Base-by-base conservation (phyloP, 805 yeast genomes). In the Cyberlindnera mrakii region DNA sequence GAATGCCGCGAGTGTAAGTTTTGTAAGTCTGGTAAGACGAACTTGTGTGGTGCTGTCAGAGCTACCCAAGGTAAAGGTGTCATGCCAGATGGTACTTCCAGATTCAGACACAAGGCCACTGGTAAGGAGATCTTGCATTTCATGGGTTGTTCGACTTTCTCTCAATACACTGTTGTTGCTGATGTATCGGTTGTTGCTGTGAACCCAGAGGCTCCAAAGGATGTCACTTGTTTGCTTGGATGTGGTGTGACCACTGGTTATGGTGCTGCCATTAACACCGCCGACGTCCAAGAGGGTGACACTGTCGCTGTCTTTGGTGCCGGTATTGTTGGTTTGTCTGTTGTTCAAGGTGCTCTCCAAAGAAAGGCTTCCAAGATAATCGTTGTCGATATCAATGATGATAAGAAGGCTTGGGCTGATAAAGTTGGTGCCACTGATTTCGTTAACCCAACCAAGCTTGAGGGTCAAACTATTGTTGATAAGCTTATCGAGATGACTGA, bases 171-270 rank as follows among this genome's bases (percentile, higher is more conserved):
- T 13, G 99, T 93, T 44, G 96, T 93, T 35, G 96, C 98, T 35
- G 98, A 93, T 64, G 93, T 93, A 46, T 89, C 97, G 11, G 87
- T 93, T 37, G 99, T 90, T 45, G 93, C 96, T 15, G 87, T 93
- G 52, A 80, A 88, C 64, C 82, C 83, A 46, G 67, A 77, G 52
- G 97, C 96, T 46, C 85, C 87, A 48, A 74, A 81, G 63, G 96
- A 87, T 60, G 79, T 83, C 61, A 85, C 90, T 33, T 89, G 98
- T 72, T 70, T 95, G 65, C 77, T 95, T 57, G 99, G 99, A 40
- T 93, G 99, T 67, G 99, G 99, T 73, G 86, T 93, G 59, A 93
- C 99, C 42, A 93, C 99, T 41, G 99, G 99, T 51, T 86, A 86
- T 63, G 99, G 99, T 66, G 96, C 98, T 40, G 99, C 97, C 42